A percentile compares a stretch with the other conserved stretches of the same genome.
Conservation (phyloP, 106 monocot genomes). For the Dendrobium officinale region DNA sequence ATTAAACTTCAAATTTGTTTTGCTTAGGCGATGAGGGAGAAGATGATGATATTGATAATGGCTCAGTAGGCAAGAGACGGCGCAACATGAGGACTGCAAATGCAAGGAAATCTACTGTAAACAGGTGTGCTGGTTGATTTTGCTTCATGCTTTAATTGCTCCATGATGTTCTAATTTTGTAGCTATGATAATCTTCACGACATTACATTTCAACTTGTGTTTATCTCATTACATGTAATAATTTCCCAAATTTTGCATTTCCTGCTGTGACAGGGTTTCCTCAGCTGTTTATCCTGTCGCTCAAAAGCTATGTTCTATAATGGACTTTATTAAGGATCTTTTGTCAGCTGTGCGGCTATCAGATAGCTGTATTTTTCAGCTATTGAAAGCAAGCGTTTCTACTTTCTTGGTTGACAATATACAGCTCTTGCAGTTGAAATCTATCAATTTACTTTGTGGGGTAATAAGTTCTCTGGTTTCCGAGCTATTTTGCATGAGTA, state of each 20-base stretch:
- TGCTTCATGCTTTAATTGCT: background rate
- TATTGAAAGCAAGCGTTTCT: slow-evolving; percentile 78
- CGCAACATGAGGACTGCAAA: slow-evolving; percentile 45
- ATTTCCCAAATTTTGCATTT: slow-evolving; percentile 14
- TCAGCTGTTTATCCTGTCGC: slow-evolving; percentile 47
- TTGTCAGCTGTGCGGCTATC: slow-evolving; percentile 62
- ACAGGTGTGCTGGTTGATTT: slow-evolving; percentile 40
- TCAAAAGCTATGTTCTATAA: slow-evolving; percentile 83
- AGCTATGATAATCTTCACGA: background rate
- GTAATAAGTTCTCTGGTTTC: slow-evolving; percentile 25
- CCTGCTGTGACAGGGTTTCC: slow-evolving; percentile 48
- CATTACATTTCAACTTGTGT: background rate
- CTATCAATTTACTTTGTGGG: slow-evolving; percentile 74
- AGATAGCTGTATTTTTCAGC: slow-evolving; percentile 91
- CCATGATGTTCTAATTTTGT: background rate
- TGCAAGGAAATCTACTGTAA: slow-evolving; percentile 50
- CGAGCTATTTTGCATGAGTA: background rate
- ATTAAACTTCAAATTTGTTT: background rate
- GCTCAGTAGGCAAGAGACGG: slow-evolving; percentile 51
- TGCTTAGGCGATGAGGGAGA: slow-evolving; percentile 67
- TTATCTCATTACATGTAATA: background rate
- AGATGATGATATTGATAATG: slow-evolving; percentile 56
- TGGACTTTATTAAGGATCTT: slow-evolving; percentile 81
- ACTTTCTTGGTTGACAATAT: slow-evolving; percentile 94
- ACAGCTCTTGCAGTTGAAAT: slow-evolving; percentile 88